Percentiles rank a stretch among this genome's conserved stretches.
Evolutionary conservation across 2,329 filamentous ascomycete species (phyloP).

Genomic region (Penicillium crustosum): DNA sequence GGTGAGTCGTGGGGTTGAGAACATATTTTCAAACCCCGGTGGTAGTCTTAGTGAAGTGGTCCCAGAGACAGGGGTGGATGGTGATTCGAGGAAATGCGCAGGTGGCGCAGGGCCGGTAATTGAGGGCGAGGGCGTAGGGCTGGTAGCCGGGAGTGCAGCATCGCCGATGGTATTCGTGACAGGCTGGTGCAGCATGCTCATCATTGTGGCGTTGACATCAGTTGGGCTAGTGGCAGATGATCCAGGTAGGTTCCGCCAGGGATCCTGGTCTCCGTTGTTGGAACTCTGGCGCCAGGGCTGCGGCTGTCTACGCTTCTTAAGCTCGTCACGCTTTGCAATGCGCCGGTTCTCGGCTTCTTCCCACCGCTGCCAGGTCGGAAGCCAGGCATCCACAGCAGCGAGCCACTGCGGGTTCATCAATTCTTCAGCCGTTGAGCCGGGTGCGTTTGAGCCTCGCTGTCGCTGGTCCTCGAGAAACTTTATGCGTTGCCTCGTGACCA

Average conservation of each 20-base stretch:
- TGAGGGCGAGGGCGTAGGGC: slow-evolving; percentile 5
- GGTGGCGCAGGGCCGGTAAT: slow-evolving; percentile 2
- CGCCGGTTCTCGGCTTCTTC: slow-evolving; percentile 39
- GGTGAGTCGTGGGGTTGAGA: slow-evolving; percentile 24
- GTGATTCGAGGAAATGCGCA: slow-evolving; percentile 8
- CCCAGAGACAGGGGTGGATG: slow-evolving; percentile 3
- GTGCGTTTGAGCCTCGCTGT: slow-evolving; percentile 9
- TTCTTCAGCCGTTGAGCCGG: slow-evolving; percentile 23
- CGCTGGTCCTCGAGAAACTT: slow-evolving; percentile 39
- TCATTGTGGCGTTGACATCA: not conserved
- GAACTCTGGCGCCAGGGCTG: slow-evolving; percentile 10
- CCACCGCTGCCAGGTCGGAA: slow-evolving; percentile 43
- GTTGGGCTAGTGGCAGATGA: slow-evolving; percentile 2
- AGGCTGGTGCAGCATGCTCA: slow-evolving; percentile 10
- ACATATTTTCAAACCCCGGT: slow-evolving; percentile 43
- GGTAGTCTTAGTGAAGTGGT: slow-evolving; percentile 28
- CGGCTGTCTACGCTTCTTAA: slow-evolving; percentile 20
- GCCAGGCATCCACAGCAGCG: slow-evolving; percentile 41
- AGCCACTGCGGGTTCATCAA: slow-evolving; percentile 41
- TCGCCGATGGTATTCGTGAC: slow-evolving; percentile 10
- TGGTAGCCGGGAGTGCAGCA: not conserved
- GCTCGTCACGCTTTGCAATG: slow-evolving; percentile 40
- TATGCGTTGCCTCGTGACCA: slow-evolving; percentile 43
- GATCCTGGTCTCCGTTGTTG: slow-evolving; percentile 25
- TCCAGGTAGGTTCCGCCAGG: not conserved